Conservation (phyloP, 345 rosid species). For the Populus nigra region DNA sequence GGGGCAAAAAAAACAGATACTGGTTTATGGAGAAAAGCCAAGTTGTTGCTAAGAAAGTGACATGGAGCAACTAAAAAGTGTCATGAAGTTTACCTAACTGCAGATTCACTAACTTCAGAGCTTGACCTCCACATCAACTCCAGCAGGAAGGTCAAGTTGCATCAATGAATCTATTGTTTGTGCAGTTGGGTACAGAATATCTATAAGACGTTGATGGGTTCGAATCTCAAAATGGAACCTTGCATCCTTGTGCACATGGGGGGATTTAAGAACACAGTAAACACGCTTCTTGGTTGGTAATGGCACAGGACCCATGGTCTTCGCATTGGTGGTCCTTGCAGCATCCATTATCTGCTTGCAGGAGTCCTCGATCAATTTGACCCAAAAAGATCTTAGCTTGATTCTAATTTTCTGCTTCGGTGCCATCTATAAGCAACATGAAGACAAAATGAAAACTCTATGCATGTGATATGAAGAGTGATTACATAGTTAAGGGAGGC, state of each 20-base stretch:
- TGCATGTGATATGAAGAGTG: neutral
- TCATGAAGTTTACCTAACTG: conserved; percentile 21
- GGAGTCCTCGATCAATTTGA: conserved; percentile 86
- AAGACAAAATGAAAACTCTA: conserved; percentile 6
- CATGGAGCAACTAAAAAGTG: neutral
- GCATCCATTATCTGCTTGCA: conserved; percentile 97
- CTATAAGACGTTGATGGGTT: conserved; percentile 89
- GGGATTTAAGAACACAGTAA: conserved; percentile 95
- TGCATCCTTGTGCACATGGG: conserved; percentile 98
- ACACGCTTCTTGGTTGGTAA: conserved; percentile 85
- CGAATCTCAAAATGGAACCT: conserved; percentile 94
- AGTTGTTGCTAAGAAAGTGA: neutral
- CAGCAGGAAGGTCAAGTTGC: conserved; percentile 98
- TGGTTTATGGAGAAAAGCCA: neutral
- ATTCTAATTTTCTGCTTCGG: conserved; percentile 98
- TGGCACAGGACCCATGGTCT: conserved; percentile 95
- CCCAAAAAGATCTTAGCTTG: conserved; percentile 90
- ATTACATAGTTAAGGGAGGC: neutral
- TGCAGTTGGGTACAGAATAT: conserved; percentile 91
- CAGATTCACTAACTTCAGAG: conserved; percentile 45
- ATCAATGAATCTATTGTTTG: conserved; percentile 95
- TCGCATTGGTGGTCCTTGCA: conserved; percentile 78
- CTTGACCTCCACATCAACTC: conserved; percentile 95
- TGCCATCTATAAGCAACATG: conserved; percentile 50
- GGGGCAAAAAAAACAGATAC: neutral